These are phyloP conservation scores for Tetrapisispora namnaoensis DNA, from an alignment of 805 yeast genomes.

Conservation along the genomic window DNA sequence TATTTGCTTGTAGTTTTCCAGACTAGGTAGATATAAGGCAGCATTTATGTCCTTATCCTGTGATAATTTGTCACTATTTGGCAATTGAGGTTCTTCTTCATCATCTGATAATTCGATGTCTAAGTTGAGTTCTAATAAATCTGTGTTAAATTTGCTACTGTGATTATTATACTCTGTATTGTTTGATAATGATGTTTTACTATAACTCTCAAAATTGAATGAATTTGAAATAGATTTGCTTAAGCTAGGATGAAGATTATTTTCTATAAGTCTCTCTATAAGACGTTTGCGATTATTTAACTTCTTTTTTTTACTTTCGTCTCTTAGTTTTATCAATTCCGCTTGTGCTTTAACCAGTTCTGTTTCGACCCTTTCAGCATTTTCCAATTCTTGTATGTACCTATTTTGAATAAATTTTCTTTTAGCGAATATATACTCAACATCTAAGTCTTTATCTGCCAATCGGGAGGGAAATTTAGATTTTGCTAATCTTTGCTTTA, in stretches of 20 bases:
- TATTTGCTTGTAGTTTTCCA: constrained; percentile 4
- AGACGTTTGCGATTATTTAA: constrained; percentile 10
- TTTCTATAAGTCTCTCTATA: constrained; percentile 13
- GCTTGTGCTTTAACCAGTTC: constrained; percentile 16
- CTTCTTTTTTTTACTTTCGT: constrained; percentile 5
- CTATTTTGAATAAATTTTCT: constrained; percentile 21
- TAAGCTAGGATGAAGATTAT: constrained; percentile 22
- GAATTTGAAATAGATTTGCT: constrained; percentile 22
- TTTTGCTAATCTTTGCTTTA: constrained; percentile 12
- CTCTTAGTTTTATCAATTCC: constrained; percentile 11
- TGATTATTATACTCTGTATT: constrained; percentile 1
- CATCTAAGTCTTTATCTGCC: constrained; percentile 20
- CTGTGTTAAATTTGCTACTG: constrained; percentile 4
- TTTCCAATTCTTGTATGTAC: constrained; percentile 15
- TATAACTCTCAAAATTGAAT: constrained; percentile 12
- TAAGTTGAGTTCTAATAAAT: constrained; percentile 8
- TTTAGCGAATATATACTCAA: constrained; percentile 25
- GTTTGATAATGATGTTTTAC: background rate
- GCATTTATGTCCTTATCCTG: background rate
- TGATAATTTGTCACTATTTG: background rate
- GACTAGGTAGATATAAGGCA: constrained; percentile 6
- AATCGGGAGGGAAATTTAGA: constrained; percentile 21
- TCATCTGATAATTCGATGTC: background rate
- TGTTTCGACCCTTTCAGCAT: constrained; percentile 18
- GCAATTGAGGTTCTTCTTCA: background rate